These are phyloP conservation scores for Mentha longifolia DNA, from an alignment of 257 asterid species.

Conservation along the genomic window DNA sequence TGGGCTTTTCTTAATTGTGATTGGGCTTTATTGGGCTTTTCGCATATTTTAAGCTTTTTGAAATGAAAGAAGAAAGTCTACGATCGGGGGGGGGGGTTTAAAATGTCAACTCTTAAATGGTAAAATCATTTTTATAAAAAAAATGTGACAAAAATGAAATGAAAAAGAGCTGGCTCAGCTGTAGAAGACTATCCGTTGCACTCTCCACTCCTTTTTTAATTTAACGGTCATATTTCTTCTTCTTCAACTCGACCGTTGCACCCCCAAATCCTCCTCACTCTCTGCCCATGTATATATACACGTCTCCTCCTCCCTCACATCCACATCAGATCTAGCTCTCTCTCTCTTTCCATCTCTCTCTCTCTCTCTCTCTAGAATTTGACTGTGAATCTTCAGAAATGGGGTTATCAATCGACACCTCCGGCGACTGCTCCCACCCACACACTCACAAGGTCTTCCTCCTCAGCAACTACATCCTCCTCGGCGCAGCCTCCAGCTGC, in stretches of 20 bases:
- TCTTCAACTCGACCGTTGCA: conserved; percentile 43
- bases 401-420: conserved; percentile 45
- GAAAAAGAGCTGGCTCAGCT: neutral
- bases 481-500: conserved; percentile 82
- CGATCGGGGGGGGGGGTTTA: neutral
- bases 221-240: conserved; percentile 43
- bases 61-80: too few species aligned
- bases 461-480: conserved; percentile 61
- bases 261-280: neutral
- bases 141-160: neutral
- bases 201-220: neutral
- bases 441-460: conserved; percentile 67
- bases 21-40: neutral
- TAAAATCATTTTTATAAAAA: neutral
- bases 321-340: conserved; percentile 10
- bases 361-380: neutral
- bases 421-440: conserved; percentile 38
- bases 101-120: neutral
- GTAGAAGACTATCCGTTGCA: conserved; percentile 38
- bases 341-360: conserved; percentile 25
- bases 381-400: conserved; percentile 3
- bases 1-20: neutral
- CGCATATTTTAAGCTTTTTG: too few species aligned
- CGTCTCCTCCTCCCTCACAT: conserved; percentile 10
- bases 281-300: neutral